A percentile compares a stretch with the other conserved stretches of the same genome.
Evolutionary conservation across 2,329 filamentous ascomycete genomes (phyloP).

Genomic region (Xylaria sp.): DNA sequence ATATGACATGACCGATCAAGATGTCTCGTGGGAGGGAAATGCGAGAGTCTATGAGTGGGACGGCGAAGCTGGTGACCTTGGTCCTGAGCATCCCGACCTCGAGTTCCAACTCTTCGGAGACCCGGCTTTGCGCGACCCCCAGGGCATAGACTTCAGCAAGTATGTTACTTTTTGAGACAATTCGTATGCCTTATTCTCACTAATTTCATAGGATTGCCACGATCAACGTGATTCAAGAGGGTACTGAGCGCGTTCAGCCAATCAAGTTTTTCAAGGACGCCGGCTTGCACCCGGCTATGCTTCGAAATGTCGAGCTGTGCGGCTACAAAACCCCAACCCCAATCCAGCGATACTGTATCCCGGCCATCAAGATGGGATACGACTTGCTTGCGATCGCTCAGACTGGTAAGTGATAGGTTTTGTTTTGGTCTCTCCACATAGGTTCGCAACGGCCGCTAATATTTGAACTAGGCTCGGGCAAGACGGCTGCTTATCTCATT

Average conservation of each 20-base stretch:
- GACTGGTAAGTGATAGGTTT: slow-evolving; percentile 73
- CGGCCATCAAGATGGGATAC: slow-evolving; percentile 77
- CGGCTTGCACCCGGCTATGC: slow-evolving; percentile 85
- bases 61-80: slow-evolving; percentile 87
- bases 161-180: slow-evolving; percentile 35
- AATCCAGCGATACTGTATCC: slow-evolving; percentile 86
- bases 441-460: slow-evolving; percentile 11
- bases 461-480: slow-evolving; percentile 79
- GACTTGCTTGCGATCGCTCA: slow-evolving; percentile 92
- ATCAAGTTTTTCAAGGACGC: slow-evolving; percentile 74
- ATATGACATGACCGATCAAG: slow-evolving; percentile 54
- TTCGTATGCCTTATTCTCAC: slow-evolving; percentile 2
- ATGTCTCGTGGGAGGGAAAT: slow-evolving; percentile 60
- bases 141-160: slow-evolving; percentile 58
- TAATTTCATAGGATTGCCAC: slow-evolving; percentile 58
- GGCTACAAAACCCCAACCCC: slow-evolving; percentile 81
- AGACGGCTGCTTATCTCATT: slow-evolving; percentile 92
- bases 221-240: slow-evolving; percentile 68
- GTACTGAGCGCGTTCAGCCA: slow-evolving; percentile 61
- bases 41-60: slow-evolving; percentile 83
- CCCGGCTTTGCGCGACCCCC: slow-evolving; percentile 63
- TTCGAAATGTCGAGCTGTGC: slow-evolving; percentile 78
- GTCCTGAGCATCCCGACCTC: slow-evolving; percentile 73
- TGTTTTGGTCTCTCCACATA: neutral
- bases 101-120: slow-evolving; percentile 80